A percentile compares a stretch with the other conserved stretches of the same genome.
These are phyloP conservation scores for Deakozyma indianensis DNA, from an alignment of 805 yeast species.

Conservation along the genomic window DNA sequence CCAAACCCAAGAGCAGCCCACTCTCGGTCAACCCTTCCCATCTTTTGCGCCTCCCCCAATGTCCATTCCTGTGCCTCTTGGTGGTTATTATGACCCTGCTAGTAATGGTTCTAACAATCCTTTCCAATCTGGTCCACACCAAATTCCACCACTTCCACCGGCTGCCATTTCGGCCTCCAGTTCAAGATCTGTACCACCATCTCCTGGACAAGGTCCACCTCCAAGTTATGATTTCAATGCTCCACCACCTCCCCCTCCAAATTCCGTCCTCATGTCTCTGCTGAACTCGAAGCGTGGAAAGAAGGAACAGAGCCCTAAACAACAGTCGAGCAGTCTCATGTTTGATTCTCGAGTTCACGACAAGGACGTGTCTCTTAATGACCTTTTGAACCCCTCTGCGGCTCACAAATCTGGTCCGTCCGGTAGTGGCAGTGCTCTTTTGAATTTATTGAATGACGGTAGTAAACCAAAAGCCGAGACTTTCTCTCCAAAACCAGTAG, in stretches of 20 bases:
- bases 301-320: not conserved
- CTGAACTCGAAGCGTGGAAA: slow-evolving; percentile 7
- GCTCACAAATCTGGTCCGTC: not conserved
- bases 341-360: not conserved
- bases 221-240: slow-evolving; percentile 1
- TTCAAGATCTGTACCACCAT: not conserved
- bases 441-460: not conserved
- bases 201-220: not conserved
- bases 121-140: not conserved
- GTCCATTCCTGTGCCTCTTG: not conserved
- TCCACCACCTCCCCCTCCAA: slow-evolving; percentile 14
- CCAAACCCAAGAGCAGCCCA: not conserved
- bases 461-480: not conserved
- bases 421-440: not conserved
- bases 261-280: slow-evolving; percentile 11
- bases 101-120: not conserved
- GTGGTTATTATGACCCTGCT: no score
- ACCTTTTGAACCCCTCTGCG: not conserved
- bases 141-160: not conserved
- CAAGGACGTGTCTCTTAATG: not conserved
- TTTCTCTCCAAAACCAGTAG: not conserved
- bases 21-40: not conserved
- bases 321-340: not conserved
- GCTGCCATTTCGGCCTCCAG: not conserved
- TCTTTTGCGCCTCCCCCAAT: not conserved